These are phyloP conservation scores for Cytospora piceicola DNA, from an alignment of 2,329 filamentous ascomycete species.

Conservation along the genomic window DNA sequence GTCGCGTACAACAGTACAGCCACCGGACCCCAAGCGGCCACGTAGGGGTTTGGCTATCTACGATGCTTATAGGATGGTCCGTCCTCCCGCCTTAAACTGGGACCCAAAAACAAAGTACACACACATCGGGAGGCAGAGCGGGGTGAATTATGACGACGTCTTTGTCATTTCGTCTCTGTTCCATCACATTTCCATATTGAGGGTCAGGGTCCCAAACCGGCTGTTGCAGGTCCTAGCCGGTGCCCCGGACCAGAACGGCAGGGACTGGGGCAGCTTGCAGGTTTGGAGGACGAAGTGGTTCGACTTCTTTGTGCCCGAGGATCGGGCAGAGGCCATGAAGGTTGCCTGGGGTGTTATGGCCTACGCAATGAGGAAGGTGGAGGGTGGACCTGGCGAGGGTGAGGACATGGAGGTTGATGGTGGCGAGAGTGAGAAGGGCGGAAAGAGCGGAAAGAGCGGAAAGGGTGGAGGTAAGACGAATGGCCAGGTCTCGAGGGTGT, in stretches of 20 bases:
- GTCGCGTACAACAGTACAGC: conserved; percentile 29
- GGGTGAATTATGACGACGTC: conserved; percentile 60
- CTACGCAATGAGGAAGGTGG: conserved; percentile 59
- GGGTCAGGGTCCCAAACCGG: conserved; percentile 60
- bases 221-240: conserved; percentile 60
- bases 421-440: conserved; percentile 36
- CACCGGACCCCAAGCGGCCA: conserved; percentile 49
- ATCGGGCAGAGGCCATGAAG: conserved; percentile 61
- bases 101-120: conserved; percentile 62
- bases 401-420: conserved; percentile 39
- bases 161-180: conserved; percentile 65
- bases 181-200: conserved; percentile 63
- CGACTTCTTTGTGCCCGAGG: conserved; percentile 59
- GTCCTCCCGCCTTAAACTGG: conserved; percentile 61
- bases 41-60: conserved; percentile 63
- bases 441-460: conserved; percentile 37
- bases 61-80: conserved; percentile 66
- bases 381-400: conserved; percentile 33
- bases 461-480: conserved; percentile 13
- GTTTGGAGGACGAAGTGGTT: conserved; percentile 65
- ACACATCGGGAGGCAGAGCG: conserved; percentile 56
- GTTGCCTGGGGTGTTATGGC: conserved; percentile 63
- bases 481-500: conserved; percentile 9
- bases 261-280: conserved; percentile 57
- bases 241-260: conserved; percentile 36